These are phyloP conservation scores for Lichtheimia ramosa DNA, from an alignment of 371 early-diverging fungal genomes.

Conservation along the genomic window DNA sequence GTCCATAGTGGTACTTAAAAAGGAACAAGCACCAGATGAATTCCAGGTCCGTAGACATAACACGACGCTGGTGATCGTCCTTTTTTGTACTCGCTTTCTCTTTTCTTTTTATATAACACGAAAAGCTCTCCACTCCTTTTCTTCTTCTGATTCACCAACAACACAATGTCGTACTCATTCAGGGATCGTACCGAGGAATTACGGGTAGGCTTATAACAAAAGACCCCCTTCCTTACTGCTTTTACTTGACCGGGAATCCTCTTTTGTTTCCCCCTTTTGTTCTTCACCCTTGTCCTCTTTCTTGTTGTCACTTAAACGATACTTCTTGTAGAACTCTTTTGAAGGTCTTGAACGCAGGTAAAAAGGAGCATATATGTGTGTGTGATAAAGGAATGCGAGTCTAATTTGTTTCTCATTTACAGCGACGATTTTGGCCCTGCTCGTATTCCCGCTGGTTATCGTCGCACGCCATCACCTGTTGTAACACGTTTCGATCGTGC, in stretches of 20 bases:
- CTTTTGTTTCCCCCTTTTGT: too few relatives aligned
- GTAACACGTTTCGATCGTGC: conserved; percentile 3
- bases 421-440: conserved; percentile 35
- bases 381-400: too few relatives aligned
- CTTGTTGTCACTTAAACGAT: conserved; percentile 7
- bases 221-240: too few relatives aligned
- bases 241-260: too few relatives aligned
- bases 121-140: background rate
- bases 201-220: conserved; percentile 11
- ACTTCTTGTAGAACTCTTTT: conserved; percentile 8
- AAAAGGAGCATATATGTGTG: background rate
- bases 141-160: background rate
- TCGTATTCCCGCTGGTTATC: conserved; percentile 24
- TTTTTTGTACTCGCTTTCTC: background rate
- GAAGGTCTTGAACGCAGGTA: conserved; percentile 17
- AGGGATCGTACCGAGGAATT: conserved; percentile 24
- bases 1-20: too few relatives aligned
- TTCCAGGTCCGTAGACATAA: too few relatives aligned
- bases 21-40: too few relatives aligned
- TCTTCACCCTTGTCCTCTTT: background rate
- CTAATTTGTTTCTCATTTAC: background rate
- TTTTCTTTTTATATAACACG: background rate
- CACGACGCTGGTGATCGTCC: background rate
- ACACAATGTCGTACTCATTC: conserved; percentile 14
- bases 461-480: conserved; percentile 9